Percentiles rank a stretch among this genome's conserved stretches.
Evolutionary conservation across 2,329 filamentous ascomycete genomes (phyloP).

Genomic region (Aspergillus chevalieri): DNA sequence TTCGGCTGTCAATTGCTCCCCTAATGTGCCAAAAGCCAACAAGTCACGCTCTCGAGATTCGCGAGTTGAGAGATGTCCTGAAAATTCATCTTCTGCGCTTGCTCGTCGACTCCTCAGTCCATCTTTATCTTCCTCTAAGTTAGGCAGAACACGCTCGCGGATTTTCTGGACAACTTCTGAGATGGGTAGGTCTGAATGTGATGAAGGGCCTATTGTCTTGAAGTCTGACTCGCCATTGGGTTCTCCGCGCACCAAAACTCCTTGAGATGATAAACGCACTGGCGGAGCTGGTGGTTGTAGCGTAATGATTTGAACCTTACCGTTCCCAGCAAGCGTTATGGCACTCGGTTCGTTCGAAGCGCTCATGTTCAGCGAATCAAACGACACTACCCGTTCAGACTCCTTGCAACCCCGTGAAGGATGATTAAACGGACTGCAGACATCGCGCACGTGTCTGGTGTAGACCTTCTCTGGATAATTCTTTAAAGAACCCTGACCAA

Average conservation of each 20-base stretch:
- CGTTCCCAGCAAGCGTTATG: constrained; percentile 48
- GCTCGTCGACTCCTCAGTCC: constrained; percentile 1
- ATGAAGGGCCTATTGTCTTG: constrained; percentile 25
- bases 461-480: constrained; percentile 40
- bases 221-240: constrained; percentile 24
- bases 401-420: constrained; percentile 39
- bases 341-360: constrained; percentile 45
- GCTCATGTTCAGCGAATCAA: constrained; percentile 53
- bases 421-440: constrained; percentile 42
- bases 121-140: constrained; percentile 8
- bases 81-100: not conserved
- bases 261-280: constrained; percentile 33
- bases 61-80: constrained; percentile 30
- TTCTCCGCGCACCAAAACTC: constrained; percentile 27
- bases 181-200: constrained; percentile 20
- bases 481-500: constrained; percentile 35
- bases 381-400: constrained; percentile 50
- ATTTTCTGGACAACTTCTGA: constrained; percentile 25
- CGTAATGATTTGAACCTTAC: constrained; percentile 45
- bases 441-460: constrained; percentile 41
- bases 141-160: constrained; percentile 17
- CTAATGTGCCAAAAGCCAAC: constrained; percentile 24
- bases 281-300: constrained; percentile 38
- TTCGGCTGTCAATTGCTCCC: constrained; percentile 25
- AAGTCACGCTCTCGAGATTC: constrained; percentile 30